Conservation (phyloP, 2,329 filamentous ascomycete genomes). For the Microascus cirrosus region DNA sequence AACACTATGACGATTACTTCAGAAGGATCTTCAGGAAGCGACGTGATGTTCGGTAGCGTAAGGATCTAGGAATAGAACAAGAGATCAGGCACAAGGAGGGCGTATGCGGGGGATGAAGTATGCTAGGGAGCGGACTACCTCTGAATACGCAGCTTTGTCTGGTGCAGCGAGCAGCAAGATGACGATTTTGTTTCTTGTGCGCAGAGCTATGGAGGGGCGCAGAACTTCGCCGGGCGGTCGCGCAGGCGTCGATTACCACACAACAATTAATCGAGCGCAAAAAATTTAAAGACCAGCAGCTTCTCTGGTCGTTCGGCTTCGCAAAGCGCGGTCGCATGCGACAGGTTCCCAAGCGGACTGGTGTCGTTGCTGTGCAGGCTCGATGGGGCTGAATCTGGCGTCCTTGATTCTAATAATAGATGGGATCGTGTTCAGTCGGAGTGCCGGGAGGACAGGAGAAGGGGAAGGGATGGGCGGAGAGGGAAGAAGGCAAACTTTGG, state of each 20-base stretch:
- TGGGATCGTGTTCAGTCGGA: slow-evolving; percentile 28
- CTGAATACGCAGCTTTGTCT: not conserved
- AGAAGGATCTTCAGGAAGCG: not conserved
- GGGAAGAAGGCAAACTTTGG: slow-evolving; percentile 5
- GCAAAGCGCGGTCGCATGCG: not conserved
- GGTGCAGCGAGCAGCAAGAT: not conserved
- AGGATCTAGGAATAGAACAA: not conserved
- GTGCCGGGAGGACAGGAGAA: slow-evolving; percentile 12
- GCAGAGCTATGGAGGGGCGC: not conserved
- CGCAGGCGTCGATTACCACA: not conserved
- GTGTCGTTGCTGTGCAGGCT: slow-evolving; percentile 4
- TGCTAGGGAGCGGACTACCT: not conserved
- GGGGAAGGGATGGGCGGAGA: slow-evolving; percentile 10
- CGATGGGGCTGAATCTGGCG: slow-evolving; percentile 37
- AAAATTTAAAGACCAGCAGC: not conserved
- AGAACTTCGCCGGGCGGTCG: not conserved
- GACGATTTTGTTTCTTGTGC: not conserved
- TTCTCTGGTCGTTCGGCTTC: not conserved
- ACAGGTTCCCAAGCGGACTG: slow-evolving; percentile 7
- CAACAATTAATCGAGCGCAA: not conserved
- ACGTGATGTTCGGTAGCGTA: not conserved
- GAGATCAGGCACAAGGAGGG: not conserved
- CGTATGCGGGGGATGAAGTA: not conserved
- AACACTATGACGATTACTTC: not conserved
- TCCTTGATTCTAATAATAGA: slow-evolving; percentile 42